Conservation (phyloP, 1,284 basidiomycete species). For the Volvariella surrecta region DNA sequence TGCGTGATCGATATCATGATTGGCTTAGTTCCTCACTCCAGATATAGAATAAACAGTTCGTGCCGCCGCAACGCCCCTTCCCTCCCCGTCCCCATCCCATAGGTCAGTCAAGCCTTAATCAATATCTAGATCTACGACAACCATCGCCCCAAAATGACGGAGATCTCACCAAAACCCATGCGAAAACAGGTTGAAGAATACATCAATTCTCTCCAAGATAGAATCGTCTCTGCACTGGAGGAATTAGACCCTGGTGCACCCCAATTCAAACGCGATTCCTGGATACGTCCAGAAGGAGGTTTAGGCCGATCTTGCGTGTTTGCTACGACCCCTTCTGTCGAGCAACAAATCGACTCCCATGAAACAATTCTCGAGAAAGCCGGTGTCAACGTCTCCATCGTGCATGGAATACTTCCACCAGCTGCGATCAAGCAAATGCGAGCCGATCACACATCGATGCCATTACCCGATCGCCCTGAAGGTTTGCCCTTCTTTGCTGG, state of each 20-base stretch:
- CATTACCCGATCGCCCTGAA: slow-evolving; percentile 43
- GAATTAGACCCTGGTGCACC: slow-evolving; percentile 66
- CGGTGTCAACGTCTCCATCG: slow-evolving; percentile 92
- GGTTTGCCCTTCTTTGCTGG: slow-evolving; percentile 90
- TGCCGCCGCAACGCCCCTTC: too few species aligned
- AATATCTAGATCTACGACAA: slow-evolving; percentile 2
- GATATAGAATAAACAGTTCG: too few species aligned
- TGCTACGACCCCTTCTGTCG: slow-evolving; percentile 41
- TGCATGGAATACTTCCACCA: slow-evolving; percentile 85
- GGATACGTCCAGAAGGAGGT: slow-evolving; percentile 82
- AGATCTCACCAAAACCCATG: slow-evolving; percentile 44
- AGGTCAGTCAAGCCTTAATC: neutral
- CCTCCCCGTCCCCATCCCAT: neutral
- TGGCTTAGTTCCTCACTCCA: too few species aligned
- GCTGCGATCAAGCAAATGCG: slow-evolving; percentile 91
- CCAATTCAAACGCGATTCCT: slow-evolving; percentile 81
- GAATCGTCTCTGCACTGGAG: slow-evolving; percentile 79
- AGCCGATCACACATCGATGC: slow-evolving; percentile 78
- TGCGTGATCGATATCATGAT: too few species aligned
- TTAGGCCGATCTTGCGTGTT: slow-evolving; percentile 87
- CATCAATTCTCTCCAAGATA: slow-evolving; percentile 72
- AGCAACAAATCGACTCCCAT: slow-evolving; percentile 19
- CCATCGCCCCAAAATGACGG: slow-evolving; percentile 2
- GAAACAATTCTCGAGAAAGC: slow-evolving; percentile 85
- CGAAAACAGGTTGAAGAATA: slow-evolving; percentile 76